Conservation (phyloP, 2,329 filamentous ascomycete species). For the Tolypocladium guangdongense region DNA sequence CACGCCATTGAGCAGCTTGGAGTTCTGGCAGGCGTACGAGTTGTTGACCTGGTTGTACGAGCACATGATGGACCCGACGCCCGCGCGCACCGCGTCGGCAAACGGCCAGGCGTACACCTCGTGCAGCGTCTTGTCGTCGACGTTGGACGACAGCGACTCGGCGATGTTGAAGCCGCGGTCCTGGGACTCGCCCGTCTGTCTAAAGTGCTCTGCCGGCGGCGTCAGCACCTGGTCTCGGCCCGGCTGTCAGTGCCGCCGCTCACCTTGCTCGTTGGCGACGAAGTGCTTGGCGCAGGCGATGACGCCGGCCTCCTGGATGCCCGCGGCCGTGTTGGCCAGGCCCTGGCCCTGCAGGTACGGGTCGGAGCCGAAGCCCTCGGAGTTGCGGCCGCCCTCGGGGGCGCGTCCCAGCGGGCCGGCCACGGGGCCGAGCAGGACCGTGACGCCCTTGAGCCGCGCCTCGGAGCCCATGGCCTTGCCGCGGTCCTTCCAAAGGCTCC, state of each 20-base stretch:
- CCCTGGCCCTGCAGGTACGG: constrained; percentile 64
- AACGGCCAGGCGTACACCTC: constrained; percentile 74
- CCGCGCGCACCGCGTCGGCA: constrained; percentile 58
- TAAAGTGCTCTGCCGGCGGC: constrained; percentile 50
- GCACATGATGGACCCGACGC: constrained; percentile 54
- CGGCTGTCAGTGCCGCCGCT: too few relatives aligned
- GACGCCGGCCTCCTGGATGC: constrained; percentile 72
- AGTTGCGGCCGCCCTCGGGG: constrained; percentile 42
- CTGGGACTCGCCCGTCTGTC: constrained; percentile 46
- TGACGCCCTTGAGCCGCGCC: constrained; percentile 64
- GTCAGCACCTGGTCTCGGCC: constrained; percentile 6
- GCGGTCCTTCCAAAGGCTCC: constrained; percentile 48
- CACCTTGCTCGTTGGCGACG: constrained; percentile 59
- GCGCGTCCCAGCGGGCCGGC: constrained; percentile 35
- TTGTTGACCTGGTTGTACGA: constrained; percentile 74
- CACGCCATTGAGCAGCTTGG: constrained; percentile 61
- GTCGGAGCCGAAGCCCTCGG: constrained; percentile 61
- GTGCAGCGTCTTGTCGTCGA: constrained; percentile 65
- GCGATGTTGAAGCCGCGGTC: constrained; percentile 47
- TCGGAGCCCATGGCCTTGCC: constrained; percentile 44
- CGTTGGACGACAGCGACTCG: constrained; percentile 48
- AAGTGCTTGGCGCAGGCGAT: constrained; percentile 77
- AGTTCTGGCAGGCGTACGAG: constrained; percentile 71
- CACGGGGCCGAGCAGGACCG: constrained; percentile 52
- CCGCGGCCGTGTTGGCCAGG: constrained; percentile 62